A percentile compares a stretch with the other conserved stretches of the same genome.
phyloP scores from a whole-genome alignment of 345 rosid species.

The Citrus inodora region DNA sequence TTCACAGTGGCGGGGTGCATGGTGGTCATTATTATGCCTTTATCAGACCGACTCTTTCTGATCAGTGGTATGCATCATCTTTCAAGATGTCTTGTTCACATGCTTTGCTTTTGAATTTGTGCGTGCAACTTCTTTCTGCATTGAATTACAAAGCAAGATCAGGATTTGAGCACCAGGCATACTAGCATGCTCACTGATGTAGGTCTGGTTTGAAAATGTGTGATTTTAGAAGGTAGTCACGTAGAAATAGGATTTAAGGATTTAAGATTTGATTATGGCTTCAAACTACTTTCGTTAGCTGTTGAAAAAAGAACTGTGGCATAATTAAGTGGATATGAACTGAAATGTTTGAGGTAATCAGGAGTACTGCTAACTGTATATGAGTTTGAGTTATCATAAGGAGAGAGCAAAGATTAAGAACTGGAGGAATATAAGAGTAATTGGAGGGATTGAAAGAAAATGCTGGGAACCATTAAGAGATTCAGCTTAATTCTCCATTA shows the following conservation, averaged over 20 bases:
- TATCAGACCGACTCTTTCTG: slow-evolving; percentile 91
- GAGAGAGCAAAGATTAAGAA: neutral
- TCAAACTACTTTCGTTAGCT: neutral
- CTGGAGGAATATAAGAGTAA: neutral
- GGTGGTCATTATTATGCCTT: slow-evolving; percentile 99
- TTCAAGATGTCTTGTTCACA: neutral
- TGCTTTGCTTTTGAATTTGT: neutral
- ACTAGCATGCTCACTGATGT: neutral
- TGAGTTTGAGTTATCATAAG: neutral
- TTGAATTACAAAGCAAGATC: neutral
- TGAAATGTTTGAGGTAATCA: neutral
- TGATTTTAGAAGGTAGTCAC: neutral
- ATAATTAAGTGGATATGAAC: neutral
- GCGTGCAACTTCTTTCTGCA: neutral
- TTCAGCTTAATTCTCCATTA: neutral
- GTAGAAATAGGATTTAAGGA: neutral
- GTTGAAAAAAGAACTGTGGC: neutral
- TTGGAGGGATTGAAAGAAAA: neutral
- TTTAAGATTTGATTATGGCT: neutral
- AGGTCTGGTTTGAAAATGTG: neutral
- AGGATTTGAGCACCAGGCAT: neutral
- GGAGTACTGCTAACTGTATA: neutral
- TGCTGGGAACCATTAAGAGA: neutral
- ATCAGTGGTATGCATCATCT: slow-evolving; percentile 66
- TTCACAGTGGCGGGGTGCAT: slow-evolving; percentile 97